Evolutionary conservation across 2,329 filamentous ascomycete genomes (phyloP).

Genomic region (Zasmidium cellare): DNA sequence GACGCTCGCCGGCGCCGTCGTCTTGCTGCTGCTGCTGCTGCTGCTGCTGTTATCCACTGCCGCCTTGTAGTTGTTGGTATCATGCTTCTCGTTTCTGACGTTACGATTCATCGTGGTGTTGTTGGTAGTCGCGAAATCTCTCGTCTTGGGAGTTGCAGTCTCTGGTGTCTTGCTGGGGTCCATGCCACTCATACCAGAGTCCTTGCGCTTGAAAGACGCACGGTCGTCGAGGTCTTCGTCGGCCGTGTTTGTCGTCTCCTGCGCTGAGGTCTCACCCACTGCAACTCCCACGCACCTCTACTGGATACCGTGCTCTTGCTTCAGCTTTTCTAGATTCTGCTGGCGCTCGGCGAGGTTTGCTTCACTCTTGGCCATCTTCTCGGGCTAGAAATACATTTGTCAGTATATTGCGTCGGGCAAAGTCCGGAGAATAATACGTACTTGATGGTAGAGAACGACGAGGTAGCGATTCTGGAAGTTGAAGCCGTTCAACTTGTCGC

Average conservation of each 20-base stretch:
- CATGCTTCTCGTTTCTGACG: slow-evolving; percentile 11
- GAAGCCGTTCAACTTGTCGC: slow-evolving; percentile 99
- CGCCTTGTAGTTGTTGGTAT: too few relatives aligned
- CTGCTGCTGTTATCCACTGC: background rate
- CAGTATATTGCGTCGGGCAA: slow-evolving; percentile 2
- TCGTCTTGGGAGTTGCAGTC: slow-evolving; percentile 27
- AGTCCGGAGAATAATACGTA: slow-evolving; percentile 2
- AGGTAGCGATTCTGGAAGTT: slow-evolving; percentile 99
- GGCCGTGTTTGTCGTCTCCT: background rate
- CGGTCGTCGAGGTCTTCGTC: slow-evolving; percentile 1
- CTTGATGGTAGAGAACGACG: slow-evolving; percentile 74
- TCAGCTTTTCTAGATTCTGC: slow-evolving; percentile 97
- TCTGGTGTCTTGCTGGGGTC: slow-evolving; percentile 14
- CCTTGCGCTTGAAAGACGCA: slow-evolving; percentile 25
- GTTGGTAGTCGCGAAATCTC: slow-evolving; percentile 26
- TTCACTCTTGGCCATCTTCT: slow-evolving; percentile 73
- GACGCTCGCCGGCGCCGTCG: slow-evolving; percentile 7
- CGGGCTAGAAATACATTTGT: slow-evolving; percentile 50
- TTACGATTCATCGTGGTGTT: background rate
- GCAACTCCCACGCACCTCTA: slow-evolving; percentile 51
- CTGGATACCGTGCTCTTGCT: slow-evolving; percentile 97
- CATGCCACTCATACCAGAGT: slow-evolving; percentile 29
- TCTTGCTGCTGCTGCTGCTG: background rate
- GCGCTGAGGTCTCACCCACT: slow-evolving; percentile 28
- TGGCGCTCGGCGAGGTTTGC: slow-evolving; percentile 84